Evolutionary conservation across 169 alveolate genomes (phyloP), one percentile per base, ranked within the genome.

Genomic region (Amoebophrya sp.): DNA sequence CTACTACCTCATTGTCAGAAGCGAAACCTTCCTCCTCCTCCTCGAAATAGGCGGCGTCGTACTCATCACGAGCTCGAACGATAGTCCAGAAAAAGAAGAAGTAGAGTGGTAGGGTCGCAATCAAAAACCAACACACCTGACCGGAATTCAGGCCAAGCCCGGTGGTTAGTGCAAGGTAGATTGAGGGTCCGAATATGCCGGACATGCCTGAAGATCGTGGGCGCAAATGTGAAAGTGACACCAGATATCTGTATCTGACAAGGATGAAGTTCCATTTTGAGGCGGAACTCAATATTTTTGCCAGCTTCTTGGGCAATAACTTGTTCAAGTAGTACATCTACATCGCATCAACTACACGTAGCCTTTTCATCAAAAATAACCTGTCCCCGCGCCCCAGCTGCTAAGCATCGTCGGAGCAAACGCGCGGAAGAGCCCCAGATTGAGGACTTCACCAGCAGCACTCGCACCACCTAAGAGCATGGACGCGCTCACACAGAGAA

Each of bases 301-400:
- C n/a, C n/a, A n/a, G n/a, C n/a, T n/a, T n/a, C n/a, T n/a, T n/a
- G n/a, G n/a, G n/a, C n/a, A n/a, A n/a, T n/a, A n/a, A n/a, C n/a
- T n/a, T n/a, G n/a, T n/a, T n/a, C n/a, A n/a, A n/a, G n/a, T n/a
- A n/a, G n/a, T n/a, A n/a, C n/a, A n/a, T n/a, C n/a, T n/a, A n/a
- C n/a, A n/a, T n/a, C n/a, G n/a, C n/a, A n/a, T n/a, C n/a, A n/a
- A n/a, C n/a, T n/a, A n/a, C n/a, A n/a, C n/a, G n/a, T n/a, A n/a
- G n/a, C n/a, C n/a, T n/a, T n/a, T n/a, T n/a, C n/a, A n/a, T n/a
- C n/a, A n/a, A n/a, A n/a, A n/a, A n/a, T n/a, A n/a, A n/a, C n/a
- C 92, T 12, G 92, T 90, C 38, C 92, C 92, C 2, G 78, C 83
- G 77, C 92, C 92, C 92, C 92, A 90, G n/a, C 53, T 54, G 36